Percentiles rank a stretch among this genome's conserved stretches.
Evolutionary conservation across 1,284 basidiomycete species (phyloP).

Genomic region (Hortiboletus rubellus): DNA sequence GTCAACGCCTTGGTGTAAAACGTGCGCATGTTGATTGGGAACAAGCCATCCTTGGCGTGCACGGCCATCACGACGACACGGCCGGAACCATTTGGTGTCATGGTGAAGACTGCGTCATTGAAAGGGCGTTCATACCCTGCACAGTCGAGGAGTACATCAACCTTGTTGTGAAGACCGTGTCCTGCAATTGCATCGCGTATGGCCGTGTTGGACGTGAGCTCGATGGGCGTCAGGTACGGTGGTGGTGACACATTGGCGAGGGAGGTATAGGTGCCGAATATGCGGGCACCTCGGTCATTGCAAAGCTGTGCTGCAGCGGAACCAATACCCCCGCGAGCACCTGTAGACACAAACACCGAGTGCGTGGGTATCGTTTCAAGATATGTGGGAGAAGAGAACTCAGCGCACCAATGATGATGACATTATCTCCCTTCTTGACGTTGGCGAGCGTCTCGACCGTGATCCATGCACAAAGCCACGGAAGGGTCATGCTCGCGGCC

Average conservation of each 20-base stretch:
- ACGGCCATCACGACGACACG: slow-evolving; percentile 39
- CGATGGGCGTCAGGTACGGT: slow-evolving; percentile 33
- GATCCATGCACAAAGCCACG: slow-evolving; percentile 41
- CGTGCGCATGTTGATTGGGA: slow-evolving; percentile 31
- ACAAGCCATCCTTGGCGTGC: slow-evolving; percentile 35
- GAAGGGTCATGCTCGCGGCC: slow-evolving; percentile 37
- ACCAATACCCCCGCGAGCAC: slow-evolving; percentile 38
- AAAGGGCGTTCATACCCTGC: slow-evolving; percentile 36
- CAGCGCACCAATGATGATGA: slow-evolving; percentile 32
- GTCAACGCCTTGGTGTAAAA: slow-evolving; percentile 36
- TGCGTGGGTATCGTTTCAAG: background rate
- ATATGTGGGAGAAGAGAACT: background rate
- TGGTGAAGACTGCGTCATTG: slow-evolving; percentile 36
- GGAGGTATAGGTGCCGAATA: slow-evolving; percentile 39
- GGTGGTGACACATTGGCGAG: slow-evolving; percentile 24
- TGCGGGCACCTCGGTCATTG: slow-evolving; percentile 30
- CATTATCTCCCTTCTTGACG: slow-evolving; percentile 36
- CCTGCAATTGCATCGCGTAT: slow-evolving; percentile 32
- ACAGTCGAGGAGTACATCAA: slow-evolving; percentile 37
- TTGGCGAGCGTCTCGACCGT: slow-evolving; percentile 36
- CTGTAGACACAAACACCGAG: slow-evolving; percentile 12
- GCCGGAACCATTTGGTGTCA: slow-evolving; percentile 34
- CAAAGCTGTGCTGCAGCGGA: slow-evolving; percentile 37
- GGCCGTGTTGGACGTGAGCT: slow-evolving; percentile 31
- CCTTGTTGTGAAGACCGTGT: slow-evolving; percentile 31